phyloP scores from a whole-genome alignment of 1,284 basidiomycete genomes.

The Cronartium quercuum region DNA sequence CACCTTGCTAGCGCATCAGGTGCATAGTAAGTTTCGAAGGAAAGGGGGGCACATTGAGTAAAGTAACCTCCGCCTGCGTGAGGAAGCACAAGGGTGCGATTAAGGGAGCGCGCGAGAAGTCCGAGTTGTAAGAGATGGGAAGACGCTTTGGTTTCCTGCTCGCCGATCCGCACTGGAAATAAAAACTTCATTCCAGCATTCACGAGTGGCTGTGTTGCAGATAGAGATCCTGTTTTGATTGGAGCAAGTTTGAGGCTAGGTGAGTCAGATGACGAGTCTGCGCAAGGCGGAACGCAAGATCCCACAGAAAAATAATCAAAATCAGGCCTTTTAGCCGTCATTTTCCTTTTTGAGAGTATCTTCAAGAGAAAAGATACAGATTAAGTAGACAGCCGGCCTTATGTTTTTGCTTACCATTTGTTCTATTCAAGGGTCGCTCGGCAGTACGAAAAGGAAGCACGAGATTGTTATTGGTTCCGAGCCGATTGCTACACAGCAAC shows the following conservation, averaged over 20 bases:
- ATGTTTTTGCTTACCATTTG: too few species aligned
- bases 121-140: conserved; percentile 47
- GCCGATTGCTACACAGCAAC: background rate
- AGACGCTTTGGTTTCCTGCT: conserved; percentile 48
- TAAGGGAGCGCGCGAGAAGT: conserved; percentile 44
- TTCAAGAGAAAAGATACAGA: too few species aligned
- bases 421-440: too few species aligned
- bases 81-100: conserved; percentile 47
- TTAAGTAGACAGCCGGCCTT: too few species aligned
- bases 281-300: too few species aligned
- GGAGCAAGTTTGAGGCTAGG: too few species aligned
- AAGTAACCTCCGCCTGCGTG: conserved; percentile 45
- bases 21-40: conserved; percentile 46
- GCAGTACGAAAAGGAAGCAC: background rate
- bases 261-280: too few species aligned
- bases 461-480: background rate
- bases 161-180: conserved; percentile 7
- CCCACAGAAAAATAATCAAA: too few species aligned
- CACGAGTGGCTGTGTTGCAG: background rate
- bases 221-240: too few species aligned
- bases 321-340: too few species aligned
- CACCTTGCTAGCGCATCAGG: conserved; percentile 41
- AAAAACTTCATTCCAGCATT: background rate
- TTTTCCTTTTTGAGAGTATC: too few species aligned
- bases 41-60: conserved; percentile 42